Percentiles rank a stretch among this genome's conserved stretches.
These are phyloP conservation scores for Sphaerostilbella broomeana DNA, from an alignment of 2,329 filamentous ascomycete genomes.

Conservation along the genomic window DNA sequence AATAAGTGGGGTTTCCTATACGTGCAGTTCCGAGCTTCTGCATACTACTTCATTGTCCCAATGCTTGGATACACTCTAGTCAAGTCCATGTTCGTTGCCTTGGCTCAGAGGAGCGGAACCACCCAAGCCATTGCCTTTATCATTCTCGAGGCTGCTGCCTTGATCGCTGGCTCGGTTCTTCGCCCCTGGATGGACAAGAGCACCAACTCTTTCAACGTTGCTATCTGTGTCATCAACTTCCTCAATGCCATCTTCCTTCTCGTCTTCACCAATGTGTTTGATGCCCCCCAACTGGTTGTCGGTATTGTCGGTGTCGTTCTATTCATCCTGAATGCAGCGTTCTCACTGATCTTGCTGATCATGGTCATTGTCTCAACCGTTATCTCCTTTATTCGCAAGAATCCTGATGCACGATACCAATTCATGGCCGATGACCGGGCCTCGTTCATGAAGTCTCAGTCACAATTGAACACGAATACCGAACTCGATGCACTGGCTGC, in stretches of 20 bases:
- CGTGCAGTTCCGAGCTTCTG: conserved; percentile 90
- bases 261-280: conserved; percentile 82
- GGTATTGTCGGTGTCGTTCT: conserved; percentile 86
- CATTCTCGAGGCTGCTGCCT: conserved; percentile 70
- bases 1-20: conserved; percentile 99
- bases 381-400: conserved; percentile 78
- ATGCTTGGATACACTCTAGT: conserved; percentile 71
- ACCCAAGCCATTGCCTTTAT: conserved; percentile 78
- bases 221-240: conserved; percentile 85
- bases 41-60: conserved; percentile 90
- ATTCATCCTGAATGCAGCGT: conserved; percentile 80
- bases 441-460: conserved; percentile 96
- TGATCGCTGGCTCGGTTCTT: conserved; percentile 72
- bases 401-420: conserved; percentile 90
- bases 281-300: conserved; percentile 73
- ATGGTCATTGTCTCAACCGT: conserved; percentile 60
- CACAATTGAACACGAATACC: conserved; percentile 67
- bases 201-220: conserved; percentile 93
- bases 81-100: conserved; percentile 83
- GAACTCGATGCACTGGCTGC: conserved; percentile 86
- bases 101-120: conserved; percentile 63
- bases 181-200: conserved; percentile 99
- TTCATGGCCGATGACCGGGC: conserved; percentile 94
- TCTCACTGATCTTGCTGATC: conserved; percentile 74
- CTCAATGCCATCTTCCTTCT: conserved; percentile 83